Percentiles rank a stretch among this genome's conserved stretches.
Conservation (phyloP, 768 basidiomycete species). For the Amanita thiersii region DNA sequence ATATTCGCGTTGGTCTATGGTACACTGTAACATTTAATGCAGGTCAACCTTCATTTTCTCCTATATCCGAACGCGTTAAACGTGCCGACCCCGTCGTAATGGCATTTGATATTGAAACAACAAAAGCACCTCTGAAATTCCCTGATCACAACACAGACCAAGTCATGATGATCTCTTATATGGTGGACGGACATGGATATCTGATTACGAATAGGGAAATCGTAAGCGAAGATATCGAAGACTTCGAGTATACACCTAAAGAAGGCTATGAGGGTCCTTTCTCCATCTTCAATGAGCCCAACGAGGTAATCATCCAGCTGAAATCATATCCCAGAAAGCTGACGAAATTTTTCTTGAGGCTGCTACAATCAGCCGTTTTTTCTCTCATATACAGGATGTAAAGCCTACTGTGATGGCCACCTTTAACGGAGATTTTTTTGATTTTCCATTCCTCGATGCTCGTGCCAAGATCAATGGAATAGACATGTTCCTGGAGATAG, state of each 20-base stretch:
- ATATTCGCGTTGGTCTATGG: slow-evolving; percentile 97
- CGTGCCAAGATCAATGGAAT: slow-evolving; percentile 83
- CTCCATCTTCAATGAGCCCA: slow-evolving; percentile 86
- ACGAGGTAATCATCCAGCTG: slow-evolving; percentile 51
- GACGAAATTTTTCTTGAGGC: slow-evolving; percentile 26
- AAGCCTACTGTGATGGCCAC: slow-evolving; percentile 97
- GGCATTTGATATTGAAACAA: slow-evolving; percentile 99
- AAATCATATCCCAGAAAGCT: neutral
- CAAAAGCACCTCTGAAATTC: slow-evolving; percentile 99
- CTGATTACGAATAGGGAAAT: slow-evolving; percentile 98
- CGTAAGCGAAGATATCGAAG: slow-evolving; percentile 93
- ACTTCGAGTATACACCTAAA: slow-evolving; percentile 98
- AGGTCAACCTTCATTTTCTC: slow-evolving; percentile 68
- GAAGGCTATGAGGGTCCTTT: slow-evolving; percentile 98
- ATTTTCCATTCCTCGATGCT: slow-evolving; percentile 93
- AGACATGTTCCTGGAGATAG: slow-evolving; percentile 93
- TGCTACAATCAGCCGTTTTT: slow-evolving; percentile 78
- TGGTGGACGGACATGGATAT: slow-evolving; percentile 97
- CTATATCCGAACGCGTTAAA: slow-evolving; percentile 79
- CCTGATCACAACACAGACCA: slow-evolving; percentile 94
- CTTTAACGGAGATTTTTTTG: slow-evolving; percentile 99
- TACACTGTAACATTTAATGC: slow-evolving; percentile 80
- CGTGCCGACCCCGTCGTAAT: slow-evolving; percentile 98
- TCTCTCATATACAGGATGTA: slow-evolving; percentile 87
- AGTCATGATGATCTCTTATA: slow-evolving; percentile 99